Conservation (phyloP, 148 eudicot species). For the Dianthus caryophyllus region DNA sequence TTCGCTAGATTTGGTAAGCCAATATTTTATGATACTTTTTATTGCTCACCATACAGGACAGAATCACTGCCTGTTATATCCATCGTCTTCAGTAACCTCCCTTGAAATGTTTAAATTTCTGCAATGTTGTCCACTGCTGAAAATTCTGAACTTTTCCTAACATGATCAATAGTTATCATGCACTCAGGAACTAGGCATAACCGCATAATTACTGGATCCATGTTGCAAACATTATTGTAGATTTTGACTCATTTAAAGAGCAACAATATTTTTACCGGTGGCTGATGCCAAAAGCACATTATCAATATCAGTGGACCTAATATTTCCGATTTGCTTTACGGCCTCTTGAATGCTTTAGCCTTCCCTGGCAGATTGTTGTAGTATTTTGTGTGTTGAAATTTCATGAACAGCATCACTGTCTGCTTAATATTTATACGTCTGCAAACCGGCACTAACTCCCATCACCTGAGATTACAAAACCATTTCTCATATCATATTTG, state of each 20-base stretch:
- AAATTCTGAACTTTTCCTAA: background rate
- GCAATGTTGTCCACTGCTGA: background rate
- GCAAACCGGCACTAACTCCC: background rate
- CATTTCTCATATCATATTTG: background rate
- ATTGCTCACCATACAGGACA: background rate
- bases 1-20: conserved; percentile 86
- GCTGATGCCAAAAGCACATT: background rate
- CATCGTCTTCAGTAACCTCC: background rate
- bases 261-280: background rate
- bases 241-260: background rate
- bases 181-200: background rate
- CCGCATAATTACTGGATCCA: background rate
- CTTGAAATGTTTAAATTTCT: background rate
- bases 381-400: background rate
- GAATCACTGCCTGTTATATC: background rate
- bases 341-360: background rate
- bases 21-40: conserved; percentile 3
- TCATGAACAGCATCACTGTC: conserved; percentile 10
- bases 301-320: background rate
- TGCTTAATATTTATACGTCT: background rate
- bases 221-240: conserved; percentile 2
- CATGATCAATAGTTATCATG: background rate
- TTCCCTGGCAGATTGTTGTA: background rate
- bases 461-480: background rate
- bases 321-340: background rate